A percentile compares a stretch with the other conserved stretches of the same genome.
Conservation (phyloP, 306 rosid genomes). For the Corylus heterophylla region DNA sequence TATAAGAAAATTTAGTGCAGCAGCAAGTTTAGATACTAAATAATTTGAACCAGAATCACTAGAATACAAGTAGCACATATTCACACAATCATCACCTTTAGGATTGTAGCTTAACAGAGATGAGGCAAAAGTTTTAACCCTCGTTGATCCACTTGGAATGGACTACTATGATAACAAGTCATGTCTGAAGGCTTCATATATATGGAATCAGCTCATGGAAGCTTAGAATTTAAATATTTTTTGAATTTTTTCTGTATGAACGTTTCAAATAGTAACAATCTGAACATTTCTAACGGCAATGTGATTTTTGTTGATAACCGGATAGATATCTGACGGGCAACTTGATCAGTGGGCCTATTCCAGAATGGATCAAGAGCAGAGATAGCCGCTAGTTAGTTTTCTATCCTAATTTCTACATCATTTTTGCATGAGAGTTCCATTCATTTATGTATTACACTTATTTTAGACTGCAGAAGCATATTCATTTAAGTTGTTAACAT, state of each 20-base stretch:
- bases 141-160: not conserved
- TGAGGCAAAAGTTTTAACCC: not conserved
- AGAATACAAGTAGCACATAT: not conserved
- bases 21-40: not conserved
- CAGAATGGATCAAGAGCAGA: slow-evolving; percentile 29
- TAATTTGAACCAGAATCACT: not conserved
- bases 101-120: not conserved
- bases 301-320: not conserved
- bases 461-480: not conserved
- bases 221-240: not conserved
- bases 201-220: not conserved
- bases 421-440: not conserved
- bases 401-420: not conserved
- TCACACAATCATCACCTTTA: not conserved
- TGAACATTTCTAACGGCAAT: not conserved
- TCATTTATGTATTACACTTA: not conserved
- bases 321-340: slow-evolving; percentile 31
- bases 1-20: not conserved
- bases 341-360: slow-evolving; percentile 31
- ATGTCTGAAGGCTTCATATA: not conserved
- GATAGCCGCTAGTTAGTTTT: slow-evolving; percentile 19
- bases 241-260: not conserved
- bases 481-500: not conserved
- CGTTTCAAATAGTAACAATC: not conserved
- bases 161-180: not conserved